Base-by-base conservation (phyloP, 352 stramenopile species). In the Pythium periplocum region DNA sequence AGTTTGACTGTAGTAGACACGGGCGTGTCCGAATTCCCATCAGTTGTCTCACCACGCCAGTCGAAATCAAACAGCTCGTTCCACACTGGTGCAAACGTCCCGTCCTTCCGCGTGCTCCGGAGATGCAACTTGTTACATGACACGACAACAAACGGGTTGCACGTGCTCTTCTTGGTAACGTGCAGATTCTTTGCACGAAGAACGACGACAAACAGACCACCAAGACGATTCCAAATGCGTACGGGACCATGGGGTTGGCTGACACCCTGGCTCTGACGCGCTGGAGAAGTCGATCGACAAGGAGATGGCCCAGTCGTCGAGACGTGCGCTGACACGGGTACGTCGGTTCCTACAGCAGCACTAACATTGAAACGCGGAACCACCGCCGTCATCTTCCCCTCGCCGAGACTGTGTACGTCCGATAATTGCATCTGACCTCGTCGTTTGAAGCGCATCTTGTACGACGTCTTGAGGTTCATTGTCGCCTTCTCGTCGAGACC, bases 41-140 rank as follows among this genome's bases (percentile, higher is more conserved):
- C 17, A 26, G 17, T 26, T 26, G 17, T 59, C 2, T 55, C 45
- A 33, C 53, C 47, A 39, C 59, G 47, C 75, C 71, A 85, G 48
- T 85, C 80, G 57, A 90, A 90, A 55, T 90, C 80, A 33, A 90
- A 87, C 2, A 88, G 48, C 40, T 90, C 80, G 55, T 90, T 88
- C 80, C 80, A 90, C 31, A 85, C 72, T 0, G 80, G 80, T 1
- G 71, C 57, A 30, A 81, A 79, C 11, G 73, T 76, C 4, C 73
- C 80, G 35, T 90, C 80, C 47, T 83, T 88, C 1, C 80, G 75
- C 4, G 75, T 83, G 50, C 79, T 90, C 51, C 81, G 81, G 10
- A 85, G 64, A 6, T 83, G 71, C 4, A 50, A 26, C 38, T 83
- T 88, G 17, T 64, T 64, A 37, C 72, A 83, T 8, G 76, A 71